Evolutionary conservation across 208 protist species (phyloP).

Genomic region (Entamoeba dispar): DNA sequence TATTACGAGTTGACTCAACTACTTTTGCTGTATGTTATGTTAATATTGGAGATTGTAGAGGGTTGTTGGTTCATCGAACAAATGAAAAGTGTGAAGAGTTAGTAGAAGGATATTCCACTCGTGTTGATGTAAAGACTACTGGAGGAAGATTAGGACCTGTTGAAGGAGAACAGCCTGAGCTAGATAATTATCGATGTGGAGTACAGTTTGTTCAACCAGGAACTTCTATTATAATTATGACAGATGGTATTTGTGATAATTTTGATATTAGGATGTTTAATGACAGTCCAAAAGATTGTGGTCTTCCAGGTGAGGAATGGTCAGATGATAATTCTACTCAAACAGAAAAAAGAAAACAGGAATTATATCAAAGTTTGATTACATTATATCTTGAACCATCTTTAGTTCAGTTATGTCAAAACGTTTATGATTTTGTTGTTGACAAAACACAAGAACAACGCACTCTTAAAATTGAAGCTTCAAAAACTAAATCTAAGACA

Average conservation of each 20-base stretch:
- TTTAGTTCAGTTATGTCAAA: background rate
- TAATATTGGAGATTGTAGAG: background rate
- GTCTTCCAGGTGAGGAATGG: background rate
- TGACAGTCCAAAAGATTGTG: background rate
- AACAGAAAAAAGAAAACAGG: background rate
- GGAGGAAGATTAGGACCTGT: background rate
- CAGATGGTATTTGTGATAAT: background rate
- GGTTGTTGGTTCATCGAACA: background rate
- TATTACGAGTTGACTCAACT: background rate
- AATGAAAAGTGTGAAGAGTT: background rate
- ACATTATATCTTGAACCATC: background rate
- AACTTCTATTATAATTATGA: background rate
- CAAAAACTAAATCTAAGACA: background rate
- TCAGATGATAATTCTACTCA: background rate
- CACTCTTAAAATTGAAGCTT: background rate
- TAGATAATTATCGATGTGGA: background rate
- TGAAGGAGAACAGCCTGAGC: background rate
- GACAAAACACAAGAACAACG: background rate
- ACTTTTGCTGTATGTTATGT: background rate
- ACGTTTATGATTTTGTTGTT: background rate
- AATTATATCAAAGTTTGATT: background rate
- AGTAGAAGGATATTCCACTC: background rate
- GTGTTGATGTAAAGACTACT: background rate
- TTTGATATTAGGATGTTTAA: background rate
- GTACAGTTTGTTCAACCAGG: background rate